phyloP scores from a whole-genome alignment of 768 basidiomycete species.

The Kondoa subrosea region DNA sequence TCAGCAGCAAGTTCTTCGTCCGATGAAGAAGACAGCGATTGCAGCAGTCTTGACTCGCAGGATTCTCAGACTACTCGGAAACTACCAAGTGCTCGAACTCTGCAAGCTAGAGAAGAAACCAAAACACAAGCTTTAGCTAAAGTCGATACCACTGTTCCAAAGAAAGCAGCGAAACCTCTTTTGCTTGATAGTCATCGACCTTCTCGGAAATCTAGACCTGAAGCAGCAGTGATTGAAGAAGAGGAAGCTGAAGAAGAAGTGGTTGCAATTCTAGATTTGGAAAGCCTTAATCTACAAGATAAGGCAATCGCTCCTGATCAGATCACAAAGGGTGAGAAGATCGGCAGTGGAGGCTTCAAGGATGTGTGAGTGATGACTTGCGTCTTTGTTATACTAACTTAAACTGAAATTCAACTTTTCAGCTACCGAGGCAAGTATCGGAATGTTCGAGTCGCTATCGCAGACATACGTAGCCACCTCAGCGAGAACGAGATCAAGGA shows the following conservation, averaged over 20 bases:
- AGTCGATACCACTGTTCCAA: not conserved
- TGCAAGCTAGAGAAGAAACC: constrained; percentile 2
- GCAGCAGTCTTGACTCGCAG: too few species aligned
- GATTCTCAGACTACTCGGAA: not conserved
- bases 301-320: constrained; percentile 85
- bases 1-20: constrained; percentile 7
- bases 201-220: constrained; percentile 42
- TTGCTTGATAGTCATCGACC: constrained; percentile 35
- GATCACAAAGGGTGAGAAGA: constrained; percentile 81
- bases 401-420: not conserved
- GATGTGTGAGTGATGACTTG: constrained; percentile 40
- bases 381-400: not conserved
- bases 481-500: constrained; percentile 91
- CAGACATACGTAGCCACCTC: constrained; percentile 90
- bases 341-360: constrained; percentile 97
- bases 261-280: constrained; percentile 61
- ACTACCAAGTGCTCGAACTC: not conserved
- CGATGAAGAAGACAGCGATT: constrained; percentile 4
- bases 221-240: constrained; percentile 36
- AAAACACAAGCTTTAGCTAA: constrained; percentile 38
- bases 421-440: constrained; percentile 58
- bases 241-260: constrained; percentile 33
- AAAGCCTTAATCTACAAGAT: constrained; percentile 81
- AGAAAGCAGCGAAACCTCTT: constrained; percentile 33
- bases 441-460: constrained; percentile 56